Evolutionary conservation across 345 rosid genomes (phyloP), one percentile per base, ranked within the genome.

Genomic region (Dovyalis caffra): DNA sequence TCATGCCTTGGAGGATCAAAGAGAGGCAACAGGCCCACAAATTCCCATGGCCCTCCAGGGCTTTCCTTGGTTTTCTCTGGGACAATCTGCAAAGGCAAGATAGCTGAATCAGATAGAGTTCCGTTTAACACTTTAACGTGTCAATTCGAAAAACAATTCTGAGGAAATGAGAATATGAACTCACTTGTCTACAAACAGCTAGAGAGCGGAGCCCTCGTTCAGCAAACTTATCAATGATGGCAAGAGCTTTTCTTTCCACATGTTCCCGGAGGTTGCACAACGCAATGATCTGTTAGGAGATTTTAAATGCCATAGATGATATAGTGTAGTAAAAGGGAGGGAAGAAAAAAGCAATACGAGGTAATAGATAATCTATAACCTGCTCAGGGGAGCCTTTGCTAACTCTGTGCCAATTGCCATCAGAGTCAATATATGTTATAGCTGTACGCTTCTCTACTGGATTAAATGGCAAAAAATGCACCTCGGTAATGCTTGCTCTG

Each of bases 1-100:
- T 93, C 98, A 78, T 93, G 98, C 77, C 98, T 87, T 51, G 98
- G 98, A 77, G 98, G 98, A 81, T 93, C 98, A 75, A 93, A 93
- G 63, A 93, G 94, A 74, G 98, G 98, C 74, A 93, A 83, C 21
- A 93, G 85, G 72, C 97, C 98, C 68, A 91, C 87, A 81, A 93
- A 93, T 80, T 91, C 82, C 97, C 97, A 94, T 43, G 94, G 95
- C 15, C 74, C 88, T 83, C 95, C 93, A n/a, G 90, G 84, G 70
- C 90, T 85, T 21, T 89, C 91, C 82, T 86, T 90, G 70, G 57
- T 85, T 80, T 88, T 88, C 64, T 85, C 97, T 9, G 85, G 85
- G 32, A 92, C 87, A 26, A 85, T 68, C 97, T 90, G 84, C 37
- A 78, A 40, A 67, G 18, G 26, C 40, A 78, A 31, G 67, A 21